Percentiles rank a stretch among this genome's conserved stretches.
Conservation (phyloP, 345 rosid genomes). For the Sapria himalayana region DNA sequence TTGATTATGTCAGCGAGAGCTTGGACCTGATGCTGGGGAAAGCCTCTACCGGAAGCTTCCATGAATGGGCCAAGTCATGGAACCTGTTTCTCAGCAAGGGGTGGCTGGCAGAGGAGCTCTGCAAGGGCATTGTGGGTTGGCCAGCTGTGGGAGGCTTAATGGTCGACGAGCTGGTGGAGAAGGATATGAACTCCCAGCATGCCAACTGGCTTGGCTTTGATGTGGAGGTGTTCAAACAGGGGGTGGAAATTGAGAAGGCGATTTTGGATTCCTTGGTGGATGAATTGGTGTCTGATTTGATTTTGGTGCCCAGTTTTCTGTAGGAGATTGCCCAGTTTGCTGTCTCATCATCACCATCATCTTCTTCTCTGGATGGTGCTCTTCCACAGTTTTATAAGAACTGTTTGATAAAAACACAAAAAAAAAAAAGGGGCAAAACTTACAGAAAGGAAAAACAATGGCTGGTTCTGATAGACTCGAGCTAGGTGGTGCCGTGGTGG, state of each 20-base stretch:
- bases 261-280: slow-evolving; percentile 45
- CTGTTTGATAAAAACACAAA: background rate
- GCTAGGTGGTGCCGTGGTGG: too few species aligned
- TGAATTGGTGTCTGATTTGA: slow-evolving; percentile 46
- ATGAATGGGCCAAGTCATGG: slow-evolving; percentile 18
- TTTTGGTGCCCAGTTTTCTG: too few species aligned
- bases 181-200: slow-evolving; percentile 36
- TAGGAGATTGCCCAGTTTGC: too few species aligned
- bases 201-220: slow-evolving; percentile 67
- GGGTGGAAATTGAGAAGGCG: slow-evolving; percentile 34
- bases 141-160: slow-evolving; percentile 34
- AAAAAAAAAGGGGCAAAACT: too few species aligned
- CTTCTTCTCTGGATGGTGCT: too few species aligned
- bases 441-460: too few species aligned
- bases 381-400: too few species aligned
- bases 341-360: too few species aligned
- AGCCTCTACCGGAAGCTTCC: slow-evolving; percentile 25
- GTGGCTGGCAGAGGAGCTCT: slow-evolving; percentile 41
- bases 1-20: slow-evolving; percentile 34
- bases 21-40: slow-evolving; percentile 17
- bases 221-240: slow-evolving; percentile 41
- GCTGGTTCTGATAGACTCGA: too few species aligned
- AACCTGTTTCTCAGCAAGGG: slow-evolving; percentile 18
- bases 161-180: slow-evolving; percentile 74
- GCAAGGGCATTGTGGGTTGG: slow-evolving; percentile 29